These are phyloP conservation scores for Bryoerythrophyllum caledonicum DNA, from an alignment of 225 moss, liverwort and hornwort species.

Conservation along the genomic window DNA sequence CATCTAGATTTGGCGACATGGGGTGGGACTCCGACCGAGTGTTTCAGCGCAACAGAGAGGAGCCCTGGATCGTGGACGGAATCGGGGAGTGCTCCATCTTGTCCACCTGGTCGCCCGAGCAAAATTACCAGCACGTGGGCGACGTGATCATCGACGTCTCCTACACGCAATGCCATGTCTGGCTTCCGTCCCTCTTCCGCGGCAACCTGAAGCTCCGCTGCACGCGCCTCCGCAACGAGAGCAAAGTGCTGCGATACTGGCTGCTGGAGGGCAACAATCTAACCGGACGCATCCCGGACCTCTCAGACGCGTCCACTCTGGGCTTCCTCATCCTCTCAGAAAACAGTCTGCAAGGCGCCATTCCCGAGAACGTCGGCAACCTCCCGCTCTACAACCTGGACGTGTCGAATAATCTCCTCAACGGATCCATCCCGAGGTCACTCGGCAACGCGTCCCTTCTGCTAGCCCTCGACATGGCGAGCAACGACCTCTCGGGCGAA, in stretches of 20 bases:
- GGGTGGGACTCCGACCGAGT: slow-evolving; percentile 39
- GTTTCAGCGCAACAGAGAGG: slow-evolving; percentile 27
- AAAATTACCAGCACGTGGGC: slow-evolving; percentile 42
- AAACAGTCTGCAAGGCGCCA: slow-evolving; percentile 57
- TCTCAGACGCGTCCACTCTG: slow-evolving; percentile 37
- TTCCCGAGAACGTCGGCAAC: slow-evolving; percentile 50
- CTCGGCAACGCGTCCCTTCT: slow-evolving; percentile 43
- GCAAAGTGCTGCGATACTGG: slow-evolving; percentile 61
- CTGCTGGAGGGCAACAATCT: slow-evolving; percentile 61
- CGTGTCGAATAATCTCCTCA: slow-evolving; percentile 60
- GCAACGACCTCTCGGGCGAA: slow-evolving; percentile 61
- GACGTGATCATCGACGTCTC: slow-evolving; percentile 28
- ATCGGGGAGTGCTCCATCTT: slow-evolving; percentile 47
- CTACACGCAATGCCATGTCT: slow-evolving; percentile 43
- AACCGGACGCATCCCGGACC: slow-evolving; percentile 51
- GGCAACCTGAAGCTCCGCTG: slow-evolving; percentile 46
- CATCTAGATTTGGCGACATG: slow-evolving; percentile 1
- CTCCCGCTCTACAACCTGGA: slow-evolving; percentile 70
- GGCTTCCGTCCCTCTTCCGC: slow-evolving; percentile 59
- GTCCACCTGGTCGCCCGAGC: slow-evolving; percentile 61
- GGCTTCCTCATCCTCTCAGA: slow-evolving; percentile 57
- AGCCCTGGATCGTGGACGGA: slow-evolving; percentile 40
- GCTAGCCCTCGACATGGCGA: slow-evolving; percentile 60
- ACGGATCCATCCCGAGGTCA: slow-evolving; percentile 58
- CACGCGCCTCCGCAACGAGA: slow-evolving; percentile 36